A percentile compares a stretch with the other conserved stretches of the same genome.
Evolutionary conservation across 2,329 filamentous ascomycete species (phyloP).

Genomic region (Exophiala dermatitidis): DNA sequence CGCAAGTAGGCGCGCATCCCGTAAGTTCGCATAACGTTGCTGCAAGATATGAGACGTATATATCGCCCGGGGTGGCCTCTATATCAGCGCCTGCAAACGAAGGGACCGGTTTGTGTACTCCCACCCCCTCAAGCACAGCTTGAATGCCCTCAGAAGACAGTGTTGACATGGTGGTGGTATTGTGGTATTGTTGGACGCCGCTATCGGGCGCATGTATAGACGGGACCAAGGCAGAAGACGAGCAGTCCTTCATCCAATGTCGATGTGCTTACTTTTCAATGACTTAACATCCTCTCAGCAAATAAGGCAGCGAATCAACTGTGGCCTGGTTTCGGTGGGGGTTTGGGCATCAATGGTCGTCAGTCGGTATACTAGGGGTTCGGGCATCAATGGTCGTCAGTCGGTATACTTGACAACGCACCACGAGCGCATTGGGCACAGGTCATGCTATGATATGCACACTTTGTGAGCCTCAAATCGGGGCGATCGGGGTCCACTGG

Average conservation of each 20-base stretch:
- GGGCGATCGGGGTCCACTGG: not conserved
- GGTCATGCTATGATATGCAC: not conserved
- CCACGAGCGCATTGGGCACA: not conserved
- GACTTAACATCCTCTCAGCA: not conserved
- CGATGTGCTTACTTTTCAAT: not conserved
- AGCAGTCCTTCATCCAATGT: not conserved
- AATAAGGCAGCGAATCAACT: not conserved
- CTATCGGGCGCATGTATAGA: not conserved
- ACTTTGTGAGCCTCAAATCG: not conserved
- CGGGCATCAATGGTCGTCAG: not conserved
- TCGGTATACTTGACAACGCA: not conserved
- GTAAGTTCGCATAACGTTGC: conserved; percentile 61
- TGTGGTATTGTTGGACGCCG: not conserved
- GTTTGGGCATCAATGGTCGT: not conserved
- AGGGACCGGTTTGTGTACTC: conserved; percentile 19
- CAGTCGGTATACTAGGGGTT: too few species aligned
- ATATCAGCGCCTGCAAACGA: conserved; percentile 17
- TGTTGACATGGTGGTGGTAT: conserved; percentile 5
- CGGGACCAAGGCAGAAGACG: not conserved
- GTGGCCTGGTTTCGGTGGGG: not conserved
- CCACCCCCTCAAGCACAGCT: conserved; percentile 25
- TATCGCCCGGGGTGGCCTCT: conserved; percentile 50
- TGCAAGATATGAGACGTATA: conserved; percentile 72
- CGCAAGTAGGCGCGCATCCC: conserved; percentile 61
- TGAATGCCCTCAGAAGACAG: conserved; percentile 26